phyloP scores from a whole-genome alignment of 176 grass and related monocot species.

The Raddia distichophylla region DNA sequence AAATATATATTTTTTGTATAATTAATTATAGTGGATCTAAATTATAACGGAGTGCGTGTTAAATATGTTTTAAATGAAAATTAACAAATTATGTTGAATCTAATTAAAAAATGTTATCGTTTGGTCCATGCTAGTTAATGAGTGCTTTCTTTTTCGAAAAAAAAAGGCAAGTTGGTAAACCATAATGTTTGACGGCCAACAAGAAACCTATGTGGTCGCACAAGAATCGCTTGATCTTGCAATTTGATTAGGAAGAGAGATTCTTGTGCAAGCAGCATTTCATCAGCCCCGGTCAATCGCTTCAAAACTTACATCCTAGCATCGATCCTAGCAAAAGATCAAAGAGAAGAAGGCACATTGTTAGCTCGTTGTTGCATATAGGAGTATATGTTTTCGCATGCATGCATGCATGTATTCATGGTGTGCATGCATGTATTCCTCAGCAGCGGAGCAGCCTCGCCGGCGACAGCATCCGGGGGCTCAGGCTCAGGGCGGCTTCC shows the following conservation, averaged over 20 bases:
- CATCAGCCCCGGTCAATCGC: background rate
- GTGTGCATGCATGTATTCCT: constrained; percentile 7
- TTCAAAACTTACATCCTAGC: background rate
- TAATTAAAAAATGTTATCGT: no score
- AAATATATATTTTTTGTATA: no score
- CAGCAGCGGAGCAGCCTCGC: constrained; percentile 60
- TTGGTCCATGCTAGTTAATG: no score
- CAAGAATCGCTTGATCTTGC: background rate
- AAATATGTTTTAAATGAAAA: no score
- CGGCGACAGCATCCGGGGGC: constrained; percentile 41
- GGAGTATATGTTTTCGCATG: no score
- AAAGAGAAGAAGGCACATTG: background rate
- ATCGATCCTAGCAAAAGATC: background rate
- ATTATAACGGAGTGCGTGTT: no score
- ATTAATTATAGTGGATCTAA: no score
- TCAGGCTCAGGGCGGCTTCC: constrained; percentile 2
- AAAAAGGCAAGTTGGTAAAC: no score
- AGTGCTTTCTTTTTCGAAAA: no score
- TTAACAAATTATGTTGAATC: no score
- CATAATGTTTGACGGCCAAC: no score
- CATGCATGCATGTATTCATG: background rate
- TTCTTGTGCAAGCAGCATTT: background rate
- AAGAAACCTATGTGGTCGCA: no score
- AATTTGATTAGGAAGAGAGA: background rate
- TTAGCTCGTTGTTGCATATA: background rate